phyloP scores from a whole-genome alignment of 2,329 filamentous ascomycete species.

The Passalora sequoiae region DNA sequence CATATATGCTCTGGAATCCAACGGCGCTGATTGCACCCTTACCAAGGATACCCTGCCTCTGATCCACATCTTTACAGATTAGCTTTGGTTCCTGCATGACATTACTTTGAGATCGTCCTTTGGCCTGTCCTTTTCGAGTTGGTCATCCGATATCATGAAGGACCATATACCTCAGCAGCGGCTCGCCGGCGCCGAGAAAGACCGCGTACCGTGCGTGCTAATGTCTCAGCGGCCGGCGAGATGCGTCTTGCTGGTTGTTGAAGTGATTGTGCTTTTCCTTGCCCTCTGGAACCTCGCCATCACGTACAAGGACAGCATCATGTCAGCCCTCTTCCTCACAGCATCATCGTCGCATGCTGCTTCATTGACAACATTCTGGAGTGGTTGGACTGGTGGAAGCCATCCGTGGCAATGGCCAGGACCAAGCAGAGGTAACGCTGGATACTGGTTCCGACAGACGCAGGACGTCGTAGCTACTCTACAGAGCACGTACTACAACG shows the following conservation, averaged over 20 bases:
- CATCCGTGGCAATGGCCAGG: constrained; percentile 19
- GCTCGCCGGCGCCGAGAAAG: no score
- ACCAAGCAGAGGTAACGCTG: constrained; percentile 9
- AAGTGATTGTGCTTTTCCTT: constrained; percentile 3
- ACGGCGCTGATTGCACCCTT: no score
- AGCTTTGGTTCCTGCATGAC: background rate
- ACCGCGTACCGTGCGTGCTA: no score
- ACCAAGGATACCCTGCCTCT: constrained; percentile 1
- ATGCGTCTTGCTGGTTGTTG: constrained; percentile 7
- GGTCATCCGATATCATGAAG: background rate
- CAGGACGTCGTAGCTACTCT: constrained; percentile 26
- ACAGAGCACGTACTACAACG: constrained; percentile 31
- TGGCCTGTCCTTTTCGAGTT: background rate
- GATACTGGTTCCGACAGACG: constrained; percentile 28
- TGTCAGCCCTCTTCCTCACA: constrained; percentile 2
- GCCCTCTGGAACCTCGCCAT: background rate
- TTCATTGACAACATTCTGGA: constrained; percentile 14
- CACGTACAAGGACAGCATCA: background rate
- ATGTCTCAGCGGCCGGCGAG: background rate
- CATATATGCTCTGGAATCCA: no score
- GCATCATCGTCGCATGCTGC: constrained; percentile 2
- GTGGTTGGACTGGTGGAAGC: constrained; percentile 7
- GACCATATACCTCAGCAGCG: no score
- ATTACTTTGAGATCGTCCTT: background rate
- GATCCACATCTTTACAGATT: no score